phyloP scores from a whole-genome alignment of 192 early-diverging fungal species.

The Paraglomus brasilianum region DNA sequence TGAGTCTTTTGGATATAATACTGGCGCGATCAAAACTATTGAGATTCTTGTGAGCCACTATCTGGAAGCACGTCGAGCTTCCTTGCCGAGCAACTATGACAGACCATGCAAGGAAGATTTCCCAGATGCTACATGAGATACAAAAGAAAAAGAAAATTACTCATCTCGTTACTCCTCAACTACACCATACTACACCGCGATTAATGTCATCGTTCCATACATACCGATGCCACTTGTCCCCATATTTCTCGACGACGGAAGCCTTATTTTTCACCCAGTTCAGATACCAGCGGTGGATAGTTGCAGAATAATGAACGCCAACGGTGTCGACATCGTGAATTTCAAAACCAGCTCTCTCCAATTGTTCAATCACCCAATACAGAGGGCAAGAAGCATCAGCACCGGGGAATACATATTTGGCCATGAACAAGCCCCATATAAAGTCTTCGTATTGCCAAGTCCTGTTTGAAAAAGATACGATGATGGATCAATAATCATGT shows the following conservation, averaged over 20 bases:
- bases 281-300: conserved; percentile 93
- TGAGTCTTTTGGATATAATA: conserved; percentile 50
- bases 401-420: conserved; percentile 98
- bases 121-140: conserved; percentile 69
- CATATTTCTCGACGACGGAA: conserved; percentile 77
- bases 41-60: conserved; percentile 95
- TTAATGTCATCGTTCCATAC: neutral
- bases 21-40: conserved; percentile 88
- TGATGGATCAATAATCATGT: neutral
- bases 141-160: conserved; percentile 20
- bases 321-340: conserved; percentile 85
- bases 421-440: conserved; percentile 94
- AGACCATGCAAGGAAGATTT: conserved; percentile 98
- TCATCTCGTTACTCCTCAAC: neutral
- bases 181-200: neutral
- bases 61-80: conserved; percentile 94
- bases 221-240: conserved; percentile 71
- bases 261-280: conserved; percentile 98
- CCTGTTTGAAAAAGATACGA: conserved; percentile 3
- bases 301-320: conserved; percentile 97
- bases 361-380: conserved; percentile 92
- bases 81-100: conserved; percentile 95
- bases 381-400: conserved; percentile 96
- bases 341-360: conserved; percentile 94
- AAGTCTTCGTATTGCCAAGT: conserved; percentile 66